Evolutionary conservation across 306 rosid genomes (phyloP).

Genomic region (Hippophae rhamnoides): DNA sequence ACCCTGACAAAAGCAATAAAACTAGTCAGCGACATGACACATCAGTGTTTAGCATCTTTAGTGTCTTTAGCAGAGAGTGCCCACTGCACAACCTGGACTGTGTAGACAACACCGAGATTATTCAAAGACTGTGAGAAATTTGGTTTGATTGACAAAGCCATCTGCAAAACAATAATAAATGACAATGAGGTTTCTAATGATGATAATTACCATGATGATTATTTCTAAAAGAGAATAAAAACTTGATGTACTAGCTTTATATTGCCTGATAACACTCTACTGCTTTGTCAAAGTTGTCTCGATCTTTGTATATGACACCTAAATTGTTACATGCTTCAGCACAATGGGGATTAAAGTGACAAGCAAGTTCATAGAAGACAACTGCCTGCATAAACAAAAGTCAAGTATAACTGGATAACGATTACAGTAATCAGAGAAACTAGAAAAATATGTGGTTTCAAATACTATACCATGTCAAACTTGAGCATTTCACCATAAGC

Average conservation of each 20-base stretch:
- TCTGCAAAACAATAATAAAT: conserved; percentile 37
- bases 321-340: conserved; percentile 99
- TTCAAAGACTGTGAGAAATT: conserved; percentile 94
- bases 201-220: conserved; percentile 8
- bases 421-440: conserved; percentile 5
- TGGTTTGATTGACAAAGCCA: conserved; percentile 87
- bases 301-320: conserved; percentile 96
- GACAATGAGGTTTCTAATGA: not conserved
- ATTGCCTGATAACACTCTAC: conserved; percentile 96
- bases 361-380: conserved; percentile 95
- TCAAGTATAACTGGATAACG: not conserved
- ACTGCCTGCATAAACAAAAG: conserved; percentile 59
- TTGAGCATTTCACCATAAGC: conserved; percentile 99
- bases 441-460: conserved; percentile 3
- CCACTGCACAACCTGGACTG: conserved; percentile 70
- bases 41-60: conserved; percentile 11
- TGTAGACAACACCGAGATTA: conserved; percentile 97
- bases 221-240: conserved; percentile 5
- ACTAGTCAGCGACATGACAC: conserved; percentile 15
- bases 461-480: conserved; percentile 74
- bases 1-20: conserved; percentile 50
- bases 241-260: not conserved
- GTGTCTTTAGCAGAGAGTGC: conserved; percentile 7
- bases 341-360: conserved; percentile 95
- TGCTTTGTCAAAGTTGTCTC: conserved; percentile 97